Percentiles rank a stretch among this genome's conserved stretches.
phyloP scores from a whole-genome alignment of 495 filamentous ascomycete species.

The Cetradonia linearis region DNA sequence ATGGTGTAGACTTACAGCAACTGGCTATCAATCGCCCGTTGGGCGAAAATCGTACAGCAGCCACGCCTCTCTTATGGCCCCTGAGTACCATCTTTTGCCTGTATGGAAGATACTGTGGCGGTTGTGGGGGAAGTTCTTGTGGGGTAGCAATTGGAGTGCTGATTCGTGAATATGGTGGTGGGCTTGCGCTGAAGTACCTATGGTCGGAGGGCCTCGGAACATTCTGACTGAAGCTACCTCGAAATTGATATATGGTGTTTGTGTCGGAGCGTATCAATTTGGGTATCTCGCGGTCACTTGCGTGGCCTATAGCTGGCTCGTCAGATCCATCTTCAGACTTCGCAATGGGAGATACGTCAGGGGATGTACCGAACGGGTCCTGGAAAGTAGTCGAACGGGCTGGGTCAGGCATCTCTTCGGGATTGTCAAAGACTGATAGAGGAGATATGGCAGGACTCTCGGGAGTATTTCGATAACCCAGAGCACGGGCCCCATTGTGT shows the following conservation, averaged over 20 bases:
- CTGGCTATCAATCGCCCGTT: slow-evolving; percentile 84
- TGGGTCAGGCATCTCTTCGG: slow-evolving; percentile 1
- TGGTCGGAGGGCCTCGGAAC: slow-evolving; percentile 2
- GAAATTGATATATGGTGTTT: slow-evolving; percentile 4
- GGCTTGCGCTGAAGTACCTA: slow-evolving; percentile 10
- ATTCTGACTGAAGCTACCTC: slow-evolving; percentile 12
- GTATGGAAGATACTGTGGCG: slow-evolving; percentile 41
- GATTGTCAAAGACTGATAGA: background rate
- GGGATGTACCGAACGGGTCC: background rate
- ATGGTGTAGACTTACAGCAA: slow-evolving; percentile 46
- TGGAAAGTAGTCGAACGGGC: background rate
- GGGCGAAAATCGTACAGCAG: slow-evolving; percentile 84
- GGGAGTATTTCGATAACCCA: slow-evolving; percentile 1
- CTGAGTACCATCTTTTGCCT: slow-evolving; percentile 52
- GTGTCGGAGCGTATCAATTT: slow-evolving; percentile 7
- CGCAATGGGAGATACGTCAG: background rate
- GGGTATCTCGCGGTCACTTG: slow-evolving; percentile 16
- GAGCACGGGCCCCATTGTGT: background rate
- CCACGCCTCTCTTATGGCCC: slow-evolving; percentile 68
- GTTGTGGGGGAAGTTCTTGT: slow-evolving; percentile 10
- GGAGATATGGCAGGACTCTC: slow-evolving; percentile 8
- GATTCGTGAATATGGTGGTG: slow-evolving; percentile 21
- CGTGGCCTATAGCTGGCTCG: slow-evolving; percentile 24
- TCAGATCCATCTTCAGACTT: slow-evolving; percentile 34
- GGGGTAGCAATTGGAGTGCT: slow-evolving; percentile 22